A percentile compares a stretch with the other conserved stretches of the same genome.
Evolutionary conservation across 805 yeast genomes (phyloP).

Genomic region (Saturnispora gosingensis): DNA sequence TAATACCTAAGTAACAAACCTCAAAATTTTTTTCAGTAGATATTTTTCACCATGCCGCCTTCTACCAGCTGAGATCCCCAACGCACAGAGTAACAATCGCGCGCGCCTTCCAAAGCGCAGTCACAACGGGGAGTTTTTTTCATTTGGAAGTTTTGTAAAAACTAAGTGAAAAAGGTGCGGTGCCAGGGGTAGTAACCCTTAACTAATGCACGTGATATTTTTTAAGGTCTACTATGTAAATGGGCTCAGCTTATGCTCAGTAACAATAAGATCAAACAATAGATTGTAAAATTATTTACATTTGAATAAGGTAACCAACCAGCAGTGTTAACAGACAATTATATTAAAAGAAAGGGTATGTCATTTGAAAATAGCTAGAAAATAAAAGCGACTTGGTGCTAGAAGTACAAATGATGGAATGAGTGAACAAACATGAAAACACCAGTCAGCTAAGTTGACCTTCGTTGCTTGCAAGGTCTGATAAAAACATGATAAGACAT

Average conservation of each 20-base stretch:
- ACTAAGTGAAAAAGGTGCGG: not conserved
- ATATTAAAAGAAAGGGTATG: too few species aligned
- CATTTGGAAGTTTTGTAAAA: not conserved
- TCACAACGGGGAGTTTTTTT: not conserved
- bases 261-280: not conserved
- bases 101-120: not conserved
- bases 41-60: not conserved
- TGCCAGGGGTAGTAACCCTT: not conserved
- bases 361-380: not conserved
- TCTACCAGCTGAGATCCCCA: not conserved
- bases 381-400: too few species aligned
- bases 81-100: not conserved
- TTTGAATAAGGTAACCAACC: not conserved
- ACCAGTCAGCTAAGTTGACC: too few species aligned
- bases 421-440: too few species aligned
- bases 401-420: too few species aligned
- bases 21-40: not conserved
- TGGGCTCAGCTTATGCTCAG: not conserved
- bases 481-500: too few species aligned
- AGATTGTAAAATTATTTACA: too few species aligned
- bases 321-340: not conserved
- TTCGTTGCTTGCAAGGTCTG: too few species aligned
- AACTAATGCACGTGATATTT: not conserved
- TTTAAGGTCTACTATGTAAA: not conserved
- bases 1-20: conserved; percentile 1